phyloP scores from a whole-genome alignment of 257 asterid species.

The Ajuga chamaepitys region DNA sequence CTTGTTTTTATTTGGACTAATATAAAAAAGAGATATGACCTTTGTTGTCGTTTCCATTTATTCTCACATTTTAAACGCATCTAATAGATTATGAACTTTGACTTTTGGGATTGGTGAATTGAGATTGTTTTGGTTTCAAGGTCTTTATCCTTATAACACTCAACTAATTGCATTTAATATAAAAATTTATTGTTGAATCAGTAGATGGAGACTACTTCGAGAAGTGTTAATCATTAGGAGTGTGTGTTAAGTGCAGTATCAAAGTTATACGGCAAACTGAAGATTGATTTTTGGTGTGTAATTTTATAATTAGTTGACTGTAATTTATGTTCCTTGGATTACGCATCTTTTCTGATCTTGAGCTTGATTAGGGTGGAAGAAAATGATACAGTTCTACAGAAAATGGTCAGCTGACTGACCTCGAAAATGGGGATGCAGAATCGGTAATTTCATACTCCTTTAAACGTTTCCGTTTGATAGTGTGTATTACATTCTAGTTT shows the following conservation, averaged over 20 bases:
- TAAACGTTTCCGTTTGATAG: not conserved
- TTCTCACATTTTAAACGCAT: no score
- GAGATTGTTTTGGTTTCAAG: no score
- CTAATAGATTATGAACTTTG: no score
- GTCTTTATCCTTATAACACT: no score
- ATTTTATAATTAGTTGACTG: not conserved
- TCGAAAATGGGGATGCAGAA: constrained; percentile 58
- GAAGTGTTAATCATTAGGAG: no score
- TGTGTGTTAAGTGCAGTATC: not conserved
- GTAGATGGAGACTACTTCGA: no score
- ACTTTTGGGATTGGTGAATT: no score
- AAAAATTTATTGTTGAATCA: no score
- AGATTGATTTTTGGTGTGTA: not conserved
- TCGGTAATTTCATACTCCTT: constrained; percentile 39
- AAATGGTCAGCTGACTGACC: constrained; percentile 53
- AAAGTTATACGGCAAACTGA: not conserved
- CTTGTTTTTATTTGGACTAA: no score
- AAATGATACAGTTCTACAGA: constrained; percentile 29
- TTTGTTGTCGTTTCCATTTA: no score
- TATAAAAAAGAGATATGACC: no score
- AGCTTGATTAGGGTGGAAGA: constrained; percentile 42
- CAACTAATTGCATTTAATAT: no score
- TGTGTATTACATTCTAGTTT: not conserved
- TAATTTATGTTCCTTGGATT: not conserved
- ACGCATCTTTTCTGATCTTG: constrained; percentile 4